Percentiles rank a stretch among this genome's conserved stretches.
phyloP scores from a whole-genome alignment of 139 green algal genomes.

The Chlorella ohadii region DNA sequence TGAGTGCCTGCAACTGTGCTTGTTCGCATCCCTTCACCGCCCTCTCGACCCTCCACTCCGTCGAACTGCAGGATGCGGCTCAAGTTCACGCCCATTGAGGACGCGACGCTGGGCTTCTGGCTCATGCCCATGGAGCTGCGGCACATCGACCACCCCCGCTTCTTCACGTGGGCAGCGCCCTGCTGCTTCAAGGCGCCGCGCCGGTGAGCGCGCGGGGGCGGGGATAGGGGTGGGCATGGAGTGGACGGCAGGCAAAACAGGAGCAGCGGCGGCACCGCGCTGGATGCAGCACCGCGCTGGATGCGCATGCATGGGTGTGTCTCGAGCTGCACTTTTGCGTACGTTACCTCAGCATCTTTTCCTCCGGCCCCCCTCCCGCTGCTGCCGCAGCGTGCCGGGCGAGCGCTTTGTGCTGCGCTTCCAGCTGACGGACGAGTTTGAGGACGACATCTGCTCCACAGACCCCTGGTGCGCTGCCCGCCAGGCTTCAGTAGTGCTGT shows the following conservation, averaged over 20 bases:
- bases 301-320: too few relatives aligned
- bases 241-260: too few relatives aligned
- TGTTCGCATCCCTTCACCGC: too few relatives aligned
- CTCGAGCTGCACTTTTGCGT: too few relatives aligned
- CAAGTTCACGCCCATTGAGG: constrained; percentile 67
- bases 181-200: constrained; percentile 62
- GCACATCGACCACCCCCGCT: constrained; percentile 53
- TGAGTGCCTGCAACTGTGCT: too few relatives aligned
- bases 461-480: constrained; percentile 5
- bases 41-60: too few relatives aligned
- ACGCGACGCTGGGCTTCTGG: constrained; percentile 63
- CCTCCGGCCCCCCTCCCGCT: background rate
- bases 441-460: constrained; percentile 43
- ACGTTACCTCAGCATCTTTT: too few relatives aligned
- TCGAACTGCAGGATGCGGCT: constrained; percentile 32
- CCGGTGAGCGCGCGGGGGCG: too few relatives aligned
- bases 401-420: constrained; percentile 49
- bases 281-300: too few relatives aligned
- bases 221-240: too few relatives aligned
- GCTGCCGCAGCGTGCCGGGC: constrained; percentile 11
- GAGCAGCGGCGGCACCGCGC: too few relatives aligned
- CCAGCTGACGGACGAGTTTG: constrained; percentile 50
- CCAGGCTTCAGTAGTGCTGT: background rate
- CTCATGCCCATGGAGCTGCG: constrained; percentile 64
- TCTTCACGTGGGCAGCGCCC: constrained; percentile 50